phyloP scores from a whole-genome alignment of 2,329 filamentous ascomycete species.

The Hymenoscyphus occultus region DNA sequence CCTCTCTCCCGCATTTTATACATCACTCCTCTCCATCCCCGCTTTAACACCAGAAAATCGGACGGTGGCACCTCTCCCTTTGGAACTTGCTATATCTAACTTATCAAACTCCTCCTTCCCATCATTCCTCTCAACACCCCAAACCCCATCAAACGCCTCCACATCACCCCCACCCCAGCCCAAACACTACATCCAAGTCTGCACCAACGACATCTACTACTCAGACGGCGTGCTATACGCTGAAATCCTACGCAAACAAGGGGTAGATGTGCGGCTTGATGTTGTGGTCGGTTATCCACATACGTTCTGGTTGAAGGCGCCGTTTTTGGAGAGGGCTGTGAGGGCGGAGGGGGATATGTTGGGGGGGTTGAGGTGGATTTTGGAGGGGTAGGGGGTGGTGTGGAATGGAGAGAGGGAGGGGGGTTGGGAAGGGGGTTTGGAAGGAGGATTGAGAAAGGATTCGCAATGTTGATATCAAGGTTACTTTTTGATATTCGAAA shows the following conservation, averaged over 20 bases:
- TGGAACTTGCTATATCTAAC: slow-evolving; percentile 32
- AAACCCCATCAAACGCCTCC: too few relatives aligned
- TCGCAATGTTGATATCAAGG: too few relatives aligned
- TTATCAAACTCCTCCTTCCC: too few relatives aligned
- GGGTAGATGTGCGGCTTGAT: slow-evolving; percentile 42
- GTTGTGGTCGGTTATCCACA: slow-evolving; percentile 49
- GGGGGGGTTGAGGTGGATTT: slow-evolving; percentile 42
- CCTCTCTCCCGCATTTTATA: slow-evolving; percentile 40
- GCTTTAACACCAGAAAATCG: slow-evolving; percentile 38
- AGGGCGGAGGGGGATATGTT: slow-evolving; percentile 44
- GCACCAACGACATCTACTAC: slow-evolving; percentile 50
- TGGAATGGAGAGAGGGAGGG: neutral
- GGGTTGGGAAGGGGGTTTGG: too few relatives aligned
- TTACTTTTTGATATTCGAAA: too few relatives aligned
- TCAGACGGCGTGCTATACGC: slow-evolving; percentile 51
- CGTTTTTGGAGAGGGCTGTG: slow-evolving; percentile 40
- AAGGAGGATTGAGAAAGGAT: too few relatives aligned
- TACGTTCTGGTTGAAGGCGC: slow-evolving; percentile 51
- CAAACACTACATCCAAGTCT: slow-evolving; percentile 48
- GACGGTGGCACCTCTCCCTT: slow-evolving; percentile 41
- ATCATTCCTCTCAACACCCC: too few relatives aligned
- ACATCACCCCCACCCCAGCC: slow-evolving; percentile 27
- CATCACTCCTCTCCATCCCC: slow-evolving; percentile 37
- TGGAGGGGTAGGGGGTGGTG: slow-evolving; percentile 19
- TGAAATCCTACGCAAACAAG: slow-evolving; percentile 40